These are phyloP conservation scores for Umbelopsis sp. DNA, from an alignment of 371 early-diverging fungal genomes.

Conservation along the genomic window DNA sequence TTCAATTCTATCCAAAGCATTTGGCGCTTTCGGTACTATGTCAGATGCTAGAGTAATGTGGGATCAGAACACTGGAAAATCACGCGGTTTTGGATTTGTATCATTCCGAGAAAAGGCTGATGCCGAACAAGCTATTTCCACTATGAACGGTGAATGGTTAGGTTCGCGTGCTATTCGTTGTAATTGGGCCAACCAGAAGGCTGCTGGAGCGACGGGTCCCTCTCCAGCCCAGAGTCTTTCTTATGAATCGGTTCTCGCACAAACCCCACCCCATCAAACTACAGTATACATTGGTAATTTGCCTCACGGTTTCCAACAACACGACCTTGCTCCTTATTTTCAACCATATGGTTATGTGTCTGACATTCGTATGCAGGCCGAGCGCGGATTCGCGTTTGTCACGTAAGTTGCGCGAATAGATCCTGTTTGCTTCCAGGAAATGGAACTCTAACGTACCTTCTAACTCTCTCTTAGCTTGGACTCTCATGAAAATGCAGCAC, in stretches of 20 bases:
- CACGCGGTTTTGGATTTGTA: conserved; percentile 90
- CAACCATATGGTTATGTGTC: conserved; percentile 74
- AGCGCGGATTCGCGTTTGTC: conserved; percentile 92
- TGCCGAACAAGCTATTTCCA: conserved; percentile 79
- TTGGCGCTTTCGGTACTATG: conserved; percentile 72
- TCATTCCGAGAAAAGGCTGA: conserved; percentile 83
- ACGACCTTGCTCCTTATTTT: conserved; percentile 67
- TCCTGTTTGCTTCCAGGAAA: neutral
- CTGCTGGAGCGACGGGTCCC: conserved; percentile 14
- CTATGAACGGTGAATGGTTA: conserved; percentile 82
- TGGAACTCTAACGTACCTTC: neutral
- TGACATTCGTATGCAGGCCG: conserved; percentile 83
- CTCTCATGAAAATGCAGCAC: conserved; percentile 85
- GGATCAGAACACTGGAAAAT: conserved; percentile 82
- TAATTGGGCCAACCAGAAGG: conserved; percentile 89
- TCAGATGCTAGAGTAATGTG: conserved; percentile 91
- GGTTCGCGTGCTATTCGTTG: conserved; percentile 71
- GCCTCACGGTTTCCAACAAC: conserved; percentile 47
- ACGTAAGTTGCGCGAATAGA: conserved; percentile 46
- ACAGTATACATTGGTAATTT: conserved; percentile 91
- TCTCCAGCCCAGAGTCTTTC: conserved; percentile 56
- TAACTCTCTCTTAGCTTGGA: conserved; percentile 59
- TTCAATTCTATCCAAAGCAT: conserved; percentile 73
- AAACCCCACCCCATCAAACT: conserved; percentile 80
- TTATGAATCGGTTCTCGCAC: conserved; percentile 73